Percentiles rank a stretch among this genome's conserved stretches.
These are phyloP conservation scores for Arachnomyces sp. DNA, from an alignment of 2,329 filamentous ascomycete species.

Conservation along the genomic window DNA sequence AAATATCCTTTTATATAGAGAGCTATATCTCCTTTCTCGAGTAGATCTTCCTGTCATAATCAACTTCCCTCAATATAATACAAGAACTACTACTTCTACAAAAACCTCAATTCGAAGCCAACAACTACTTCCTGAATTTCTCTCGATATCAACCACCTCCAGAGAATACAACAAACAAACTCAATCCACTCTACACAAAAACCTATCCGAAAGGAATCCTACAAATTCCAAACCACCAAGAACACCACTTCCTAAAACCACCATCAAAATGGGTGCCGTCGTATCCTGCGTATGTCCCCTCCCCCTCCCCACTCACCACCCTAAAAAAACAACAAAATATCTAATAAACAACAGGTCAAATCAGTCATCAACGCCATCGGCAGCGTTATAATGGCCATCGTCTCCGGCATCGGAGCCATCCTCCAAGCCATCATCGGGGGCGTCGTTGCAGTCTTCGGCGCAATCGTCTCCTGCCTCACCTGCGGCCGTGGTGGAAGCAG, in stretches of 20 bases:
- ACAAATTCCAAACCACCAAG: constrained; percentile 7
- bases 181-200: not conserved
- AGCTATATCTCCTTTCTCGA: no score
- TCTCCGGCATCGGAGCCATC: constrained; percentile 58
- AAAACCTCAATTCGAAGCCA: no score
- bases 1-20: no score
- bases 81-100: not conserved
- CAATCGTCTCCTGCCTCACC: constrained; percentile 58
- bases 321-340: constrained; percentile 6
- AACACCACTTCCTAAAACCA: constrained; percentile 8
- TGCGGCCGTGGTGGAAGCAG: constrained; percentile 33
- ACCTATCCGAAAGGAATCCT: constrained; percentile 3
- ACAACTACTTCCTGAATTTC: no score
- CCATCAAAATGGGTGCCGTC: constrained; percentile 66
- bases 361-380: constrained; percentile 57
- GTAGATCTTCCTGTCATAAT: no score
- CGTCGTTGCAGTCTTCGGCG: constrained; percentile 55
- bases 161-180: no score
- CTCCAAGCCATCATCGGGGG: constrained; percentile 60
- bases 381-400: constrained; percentile 57
- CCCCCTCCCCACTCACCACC: constrained; percentile 1
- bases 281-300: constrained; percentile 64
- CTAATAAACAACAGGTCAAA: constrained; percentile 41
- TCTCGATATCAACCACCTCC: no score
- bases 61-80: not conserved